Conservation (phyloP, 2,329 filamentous ascomycete species). For the Diaporthe sp. region DNA sequence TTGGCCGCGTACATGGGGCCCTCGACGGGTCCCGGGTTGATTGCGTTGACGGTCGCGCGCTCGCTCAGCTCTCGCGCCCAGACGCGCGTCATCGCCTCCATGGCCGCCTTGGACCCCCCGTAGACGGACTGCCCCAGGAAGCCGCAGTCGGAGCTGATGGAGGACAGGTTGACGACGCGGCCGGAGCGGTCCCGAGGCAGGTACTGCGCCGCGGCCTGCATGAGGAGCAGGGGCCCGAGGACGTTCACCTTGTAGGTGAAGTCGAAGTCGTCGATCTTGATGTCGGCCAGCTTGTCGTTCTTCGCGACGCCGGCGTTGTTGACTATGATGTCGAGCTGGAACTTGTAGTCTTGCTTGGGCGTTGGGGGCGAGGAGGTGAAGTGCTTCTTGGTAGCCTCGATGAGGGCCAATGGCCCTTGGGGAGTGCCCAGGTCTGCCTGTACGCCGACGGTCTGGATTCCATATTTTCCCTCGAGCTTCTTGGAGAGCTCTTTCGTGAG, state of each 20-base stretch:
- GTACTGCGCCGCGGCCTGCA: slow-evolving; percentile 78
- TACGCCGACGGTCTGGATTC: slow-evolving; percentile 70
- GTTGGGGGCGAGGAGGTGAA: slow-evolving; percentile 61
- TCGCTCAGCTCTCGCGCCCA: slow-evolving; percentile 69
- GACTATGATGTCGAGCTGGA: slow-evolving; percentile 85
- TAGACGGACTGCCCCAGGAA: slow-evolving; percentile 69
- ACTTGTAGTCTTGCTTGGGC: slow-evolving; percentile 51
- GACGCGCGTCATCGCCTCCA: slow-evolving; percentile 71
- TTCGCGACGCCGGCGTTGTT: slow-evolving; percentile 84
- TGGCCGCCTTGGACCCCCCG: slow-evolving; percentile 68
- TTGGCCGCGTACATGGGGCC: slow-evolving; percentile 64
- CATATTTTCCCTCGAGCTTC: slow-evolving; percentile 67
- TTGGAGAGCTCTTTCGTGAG: slow-evolving; percentile 72
- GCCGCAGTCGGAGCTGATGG: slow-evolving; percentile 65
- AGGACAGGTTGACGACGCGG: slow-evolving; percentile 68
- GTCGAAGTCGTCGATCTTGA: slow-evolving; percentile 75
- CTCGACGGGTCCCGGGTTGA: slow-evolving; percentile 69
- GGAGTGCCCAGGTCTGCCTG: slow-evolving; percentile 79
- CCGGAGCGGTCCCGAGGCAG: slow-evolving; percentile 76
- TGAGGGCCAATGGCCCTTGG: slow-evolving; percentile 69
- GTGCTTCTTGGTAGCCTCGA: slow-evolving; percentile 69
- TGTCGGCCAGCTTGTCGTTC: slow-evolving; percentile 75
- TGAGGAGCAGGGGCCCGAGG: slow-evolving; percentile 81
- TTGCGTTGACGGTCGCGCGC: slow-evolving; percentile 66
- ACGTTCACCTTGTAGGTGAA: slow-evolving; percentile 85